Percentiles rank a stretch among this genome's conserved stretches.
These are phyloP conservation scores for Paraphaeosphaeria minitans DNA, from an alignment of 2,329 filamentous ascomycete genomes.

Conservation along the genomic window DNA sequence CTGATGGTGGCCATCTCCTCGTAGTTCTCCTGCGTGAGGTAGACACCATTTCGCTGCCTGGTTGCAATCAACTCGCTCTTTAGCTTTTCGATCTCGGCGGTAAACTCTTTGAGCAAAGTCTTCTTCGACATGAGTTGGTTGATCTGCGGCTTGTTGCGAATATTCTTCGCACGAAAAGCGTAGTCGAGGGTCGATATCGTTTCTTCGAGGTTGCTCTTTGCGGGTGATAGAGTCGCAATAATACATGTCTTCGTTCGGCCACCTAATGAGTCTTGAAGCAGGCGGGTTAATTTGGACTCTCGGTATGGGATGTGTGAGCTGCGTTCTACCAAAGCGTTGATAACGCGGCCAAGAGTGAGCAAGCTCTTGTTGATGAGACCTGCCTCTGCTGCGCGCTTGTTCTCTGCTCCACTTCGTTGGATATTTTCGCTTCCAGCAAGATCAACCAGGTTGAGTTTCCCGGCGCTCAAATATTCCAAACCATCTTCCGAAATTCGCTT, in stretches of 20 bases:
- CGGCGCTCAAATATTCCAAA: constrained; percentile 86
- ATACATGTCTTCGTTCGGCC: constrained; percentile 98
- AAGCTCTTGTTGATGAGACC: constrained; percentile 98
- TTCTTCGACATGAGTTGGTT: constrained; percentile 94
- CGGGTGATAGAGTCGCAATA: constrained; percentile 93
- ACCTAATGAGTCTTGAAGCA: constrained; percentile 95
- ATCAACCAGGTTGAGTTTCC: constrained; percentile 96
- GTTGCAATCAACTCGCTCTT: constrained; percentile 94
- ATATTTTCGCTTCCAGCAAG: constrained; percentile 98
- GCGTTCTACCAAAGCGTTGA: constrained; percentile 94
- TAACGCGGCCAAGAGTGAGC: constrained; percentile 91
- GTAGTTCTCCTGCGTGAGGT: constrained; percentile 84
- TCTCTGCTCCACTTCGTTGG: constrained; percentile 93
- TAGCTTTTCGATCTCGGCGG: constrained; percentile 88
- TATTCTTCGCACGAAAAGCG: constrained; percentile 97
- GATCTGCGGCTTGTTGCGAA: constrained; percentile 94
- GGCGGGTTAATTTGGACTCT: constrained; percentile 92
- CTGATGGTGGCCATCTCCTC: constrained; percentile 91
- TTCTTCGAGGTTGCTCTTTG: constrained; percentile 93
- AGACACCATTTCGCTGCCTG: constrained; percentile 91
- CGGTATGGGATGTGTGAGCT: constrained; percentile 87
- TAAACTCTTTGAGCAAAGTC: constrained; percentile 87
- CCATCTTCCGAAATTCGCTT: constrained; percentile 81
- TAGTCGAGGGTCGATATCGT: constrained; percentile 98
- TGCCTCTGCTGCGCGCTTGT: constrained; percentile 94